These are phyloP conservation scores for Suhomyces atakaporum DNA, from an alignment of 1,139 yeast genomes.

Conservation along the genomic window DNA sequence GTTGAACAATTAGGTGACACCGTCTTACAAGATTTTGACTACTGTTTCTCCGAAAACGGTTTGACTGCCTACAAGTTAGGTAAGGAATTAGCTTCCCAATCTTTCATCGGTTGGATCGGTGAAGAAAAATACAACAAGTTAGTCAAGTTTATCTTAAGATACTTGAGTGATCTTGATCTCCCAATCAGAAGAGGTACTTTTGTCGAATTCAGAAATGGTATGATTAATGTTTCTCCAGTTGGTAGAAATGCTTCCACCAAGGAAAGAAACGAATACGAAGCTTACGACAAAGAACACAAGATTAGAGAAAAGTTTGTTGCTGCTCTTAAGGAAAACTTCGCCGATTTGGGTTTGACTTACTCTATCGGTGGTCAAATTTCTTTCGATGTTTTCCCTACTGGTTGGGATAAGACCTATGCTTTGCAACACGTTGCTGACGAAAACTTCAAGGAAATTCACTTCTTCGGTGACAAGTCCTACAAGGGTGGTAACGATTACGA, in stretches of 20 bases:
- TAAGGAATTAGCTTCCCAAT: conserved; percentile 82
- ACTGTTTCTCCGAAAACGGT: conserved; percentile 96
- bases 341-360: conserved; percentile 85
- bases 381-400: conserved; percentile 98
- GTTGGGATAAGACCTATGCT: conserved; percentile 99
- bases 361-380: conserved; percentile 99
- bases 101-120: conserved; percentile 94
- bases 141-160: conserved; percentile 79
- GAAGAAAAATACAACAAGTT: conserved; percentile 90
- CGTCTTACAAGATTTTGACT: conserved; percentile 82
- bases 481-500: conserved; percentile 99
- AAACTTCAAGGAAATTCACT: conserved; percentile 85
- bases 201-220: conserved; percentile 98
- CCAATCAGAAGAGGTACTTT: conserved; percentile 98
- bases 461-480: conserved; percentile 97
- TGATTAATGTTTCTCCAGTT: conserved; percentile 96
- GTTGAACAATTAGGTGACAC: conserved; percentile 89
- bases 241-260: conserved; percentile 96
- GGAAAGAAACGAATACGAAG: conserved; percentile 92
- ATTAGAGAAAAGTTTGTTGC: conserved; percentile 80
- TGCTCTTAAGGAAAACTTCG: conserved; percentile 79
- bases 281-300: conserved; percentile 74
- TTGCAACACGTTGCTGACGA: conserved; percentile 87
- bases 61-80: conserved; percentile 95
- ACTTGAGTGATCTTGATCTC: conserved; percentile 81